Percentiles rank a stretch among this genome's conserved stretches.
Conservation (phyloP, 2,329 filamentous ascomycete species). For the Claviceps humidiphila region DNA sequence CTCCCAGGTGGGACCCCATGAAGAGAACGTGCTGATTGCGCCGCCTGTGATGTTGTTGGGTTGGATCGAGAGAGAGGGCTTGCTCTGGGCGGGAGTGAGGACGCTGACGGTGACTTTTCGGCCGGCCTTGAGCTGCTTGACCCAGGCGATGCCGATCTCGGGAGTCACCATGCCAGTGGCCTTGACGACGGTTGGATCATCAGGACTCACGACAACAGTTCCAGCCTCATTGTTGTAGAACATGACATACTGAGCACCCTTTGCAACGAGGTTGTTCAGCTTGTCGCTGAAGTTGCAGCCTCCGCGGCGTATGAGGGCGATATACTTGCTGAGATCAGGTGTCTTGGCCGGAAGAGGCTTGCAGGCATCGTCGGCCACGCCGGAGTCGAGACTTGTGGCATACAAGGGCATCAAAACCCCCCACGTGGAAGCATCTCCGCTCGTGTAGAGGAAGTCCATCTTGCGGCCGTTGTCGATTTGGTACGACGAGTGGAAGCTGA, state of each 20-base stretch:
- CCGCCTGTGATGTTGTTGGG: slow-evolving; percentile 26
- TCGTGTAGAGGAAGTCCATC: not conserved
- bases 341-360: slow-evolving; percentile 27
- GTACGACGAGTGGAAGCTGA: slow-evolving; percentile 24
- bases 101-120: slow-evolving; percentile 17
- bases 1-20: slow-evolving; percentile 49
- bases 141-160: slow-evolving; percentile 33
- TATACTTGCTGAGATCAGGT: slow-evolving; percentile 36
- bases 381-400: slow-evolving; percentile 19
- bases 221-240: slow-evolving; percentile 40
- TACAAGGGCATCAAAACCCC: slow-evolving; percentile 14
- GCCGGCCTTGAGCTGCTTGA: slow-evolving; percentile 23
- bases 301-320: slow-evolving; percentile 38
- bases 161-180: slow-evolving; percentile 15
- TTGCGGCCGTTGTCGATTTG: slow-evolving; percentile 13
- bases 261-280: slow-evolving; percentile 7
- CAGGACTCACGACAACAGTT: slow-evolving; percentile 14
- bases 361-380: slow-evolving; percentile 19
- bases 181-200: slow-evolving; percentile 16
- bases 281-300: not conserved
- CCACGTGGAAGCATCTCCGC: slow-evolving; percentile 5
- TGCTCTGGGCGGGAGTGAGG: not conserved
- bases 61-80: slow-evolving; percentile 4
- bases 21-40: slow-evolving; percentile 36
- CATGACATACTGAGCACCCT: slow-evolving; percentile 46